phyloP scores from a whole-genome alignment of 2,329 filamentous ascomycete species.

The Epicoccum nigrum region DNA sequence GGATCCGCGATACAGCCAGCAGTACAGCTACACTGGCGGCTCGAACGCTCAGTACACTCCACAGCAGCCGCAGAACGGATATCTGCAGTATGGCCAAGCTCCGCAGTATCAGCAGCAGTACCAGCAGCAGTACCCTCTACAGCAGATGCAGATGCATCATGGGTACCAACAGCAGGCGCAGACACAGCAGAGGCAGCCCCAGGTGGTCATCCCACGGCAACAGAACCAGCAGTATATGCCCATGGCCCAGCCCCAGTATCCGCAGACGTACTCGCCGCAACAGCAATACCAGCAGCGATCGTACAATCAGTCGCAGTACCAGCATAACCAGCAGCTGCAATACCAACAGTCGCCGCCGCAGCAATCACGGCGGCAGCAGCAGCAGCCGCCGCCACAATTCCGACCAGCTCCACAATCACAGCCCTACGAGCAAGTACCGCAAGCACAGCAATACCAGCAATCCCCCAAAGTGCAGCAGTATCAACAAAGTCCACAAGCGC shows the following conservation, averaged over 20 bases:
- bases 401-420: constrained; percentile 24
- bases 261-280: constrained; percentile 16
- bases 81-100: constrained; percentile 36
- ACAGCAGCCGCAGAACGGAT: constrained; percentile 34
- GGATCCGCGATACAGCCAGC: constrained; percentile 46
- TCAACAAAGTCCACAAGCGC: not conserved
- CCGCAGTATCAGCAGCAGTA: constrained; percentile 32
- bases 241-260: constrained; percentile 23
- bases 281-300: constrained; percentile 19
- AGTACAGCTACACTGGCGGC: constrained; percentile 37
- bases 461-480: constrained; percentile 28
- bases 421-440: constrained; percentile 10
- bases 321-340: constrained; percentile 20
- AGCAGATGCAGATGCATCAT: constrained; percentile 30
- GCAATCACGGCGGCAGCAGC: constrained; percentile 21
- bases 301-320: constrained; percentile 19
- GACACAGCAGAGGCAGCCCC: constrained; percentile 20
- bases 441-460: constrained; percentile 1
- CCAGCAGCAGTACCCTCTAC: constrained; percentile 27
- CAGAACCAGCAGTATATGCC: constrained; percentile 35
- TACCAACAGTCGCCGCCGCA: constrained; percentile 19
- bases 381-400: constrained; percentile 25
- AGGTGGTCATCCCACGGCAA: constrained; percentile 29
- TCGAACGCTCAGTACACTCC: constrained; percentile 40
- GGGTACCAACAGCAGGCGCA: constrained; percentile 26